Evolutionary conservation across 148 eudicot genomes (phyloP), one percentile per base, ranked within the genome.

Genomic region (Suaeda aralocaspica): DNA sequence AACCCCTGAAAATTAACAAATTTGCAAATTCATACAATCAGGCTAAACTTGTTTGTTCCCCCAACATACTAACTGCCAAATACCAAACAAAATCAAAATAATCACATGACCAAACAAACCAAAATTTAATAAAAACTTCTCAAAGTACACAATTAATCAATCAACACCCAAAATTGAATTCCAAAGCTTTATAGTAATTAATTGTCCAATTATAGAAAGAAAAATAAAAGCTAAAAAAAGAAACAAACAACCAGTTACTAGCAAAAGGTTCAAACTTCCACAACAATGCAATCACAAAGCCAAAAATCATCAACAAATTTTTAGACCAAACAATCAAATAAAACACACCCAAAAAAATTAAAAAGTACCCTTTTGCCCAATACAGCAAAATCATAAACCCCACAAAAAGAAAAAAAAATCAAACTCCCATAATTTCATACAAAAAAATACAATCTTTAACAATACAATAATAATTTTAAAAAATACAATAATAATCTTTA

Each of bases 1-100:
- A 51, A 79, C 74, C 66, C 92, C 92, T 87, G 67, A 15, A 3
- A 39, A 77, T 58, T 70, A 61, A 26, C 66, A 61, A 4, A 45
- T n/a, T n/a, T 46, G 50, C 58, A 69, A 55, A 3, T 72, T 34
- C 59, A 61, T 19, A 22, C 28, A 33, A 21, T 72, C 70, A 78
- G 69, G 44, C 67, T 4, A 67, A 61, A 41, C 25, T 67, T 25
- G 46, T 49, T 67, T n/a, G n/a, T n/a, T 46, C 19, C 50, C 63
- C 31, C 62, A 61, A n/a, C 9, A 41, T 55, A 30, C 22, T 67
- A 42, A 76, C 62, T 63, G 28, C 60, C 64, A 36, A 59, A 46
- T 33, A 67, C 62, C 46, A 59, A 30, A 66, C 66, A 58, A 15
- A n/a, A n/a, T n/a, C 48, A 46, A 15, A 10, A 30, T 44, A 67